Percentiles rank a stretch among this genome's conserved stretches.
Evolutionary conservation across 169 alveolate genomes (phyloP).

Genomic region (Plasmodium gonderi): DNA sequence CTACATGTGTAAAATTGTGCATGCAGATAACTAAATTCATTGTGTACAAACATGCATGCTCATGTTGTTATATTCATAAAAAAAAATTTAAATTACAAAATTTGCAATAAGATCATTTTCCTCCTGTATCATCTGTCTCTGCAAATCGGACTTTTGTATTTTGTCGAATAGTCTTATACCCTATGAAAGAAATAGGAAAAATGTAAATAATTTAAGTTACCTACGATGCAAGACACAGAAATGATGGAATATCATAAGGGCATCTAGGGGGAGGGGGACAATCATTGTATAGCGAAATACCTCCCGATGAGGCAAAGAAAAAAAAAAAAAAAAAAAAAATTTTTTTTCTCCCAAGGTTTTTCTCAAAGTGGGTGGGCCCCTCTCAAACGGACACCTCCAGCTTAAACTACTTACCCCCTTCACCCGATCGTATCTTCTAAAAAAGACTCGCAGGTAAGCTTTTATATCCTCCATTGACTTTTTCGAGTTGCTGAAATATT

Average conservation of each 20-base stretch:
- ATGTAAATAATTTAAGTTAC: neutral
- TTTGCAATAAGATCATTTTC: slow-evolving; percentile 48
- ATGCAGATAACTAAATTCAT: no score
- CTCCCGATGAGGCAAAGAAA: no score
- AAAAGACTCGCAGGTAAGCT: slow-evolving; percentile 37
- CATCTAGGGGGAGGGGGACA: neutral
- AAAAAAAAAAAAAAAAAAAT: no score
- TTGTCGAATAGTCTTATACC: slow-evolving; percentile 44
- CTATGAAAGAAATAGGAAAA: neutral
- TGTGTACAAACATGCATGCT: no score
- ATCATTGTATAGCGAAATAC: neutral
- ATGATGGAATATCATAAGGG: neutral
- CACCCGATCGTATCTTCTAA: slow-evolving; percentile 31
- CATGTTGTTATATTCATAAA: neutral
- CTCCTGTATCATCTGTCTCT: slow-evolving; percentile 46
- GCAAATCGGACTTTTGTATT: slow-evolving; percentile 44
- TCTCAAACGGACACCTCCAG: neutral
- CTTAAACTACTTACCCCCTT: slow-evolving; percentile 30
- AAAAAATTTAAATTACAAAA: slow-evolving; percentile 20
- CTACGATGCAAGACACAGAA: neutral
- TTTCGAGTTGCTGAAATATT: slow-evolving; percentile 43
- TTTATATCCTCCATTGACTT: slow-evolving; percentile 52
- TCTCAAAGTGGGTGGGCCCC: no score
- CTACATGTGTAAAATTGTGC: no score
- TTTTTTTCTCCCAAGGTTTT: no score